Percentiles rank a stretch among this genome's conserved stretches.
These are phyloP conservation scores for Aspergillus oerlinghausenensis DNA, from an alignment of 2,329 filamentous ascomycete genomes.

Conservation along the genomic window DNA sequence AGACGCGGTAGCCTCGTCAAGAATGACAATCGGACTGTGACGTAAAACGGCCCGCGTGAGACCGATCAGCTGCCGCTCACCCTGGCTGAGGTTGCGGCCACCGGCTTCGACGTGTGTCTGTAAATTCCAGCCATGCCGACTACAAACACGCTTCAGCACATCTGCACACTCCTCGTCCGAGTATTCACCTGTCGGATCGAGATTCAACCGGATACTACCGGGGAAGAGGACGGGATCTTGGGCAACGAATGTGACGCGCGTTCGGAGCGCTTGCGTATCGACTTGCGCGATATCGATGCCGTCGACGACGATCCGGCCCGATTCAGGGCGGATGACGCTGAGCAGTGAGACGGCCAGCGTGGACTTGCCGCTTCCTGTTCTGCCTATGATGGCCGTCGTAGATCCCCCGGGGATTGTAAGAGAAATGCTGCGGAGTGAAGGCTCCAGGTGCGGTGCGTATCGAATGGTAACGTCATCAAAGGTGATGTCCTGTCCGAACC, in stretches of 20 bases:
- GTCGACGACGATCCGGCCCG: slow-evolving; percentile 57
- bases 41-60: slow-evolving; percentile 59
- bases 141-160: slow-evolving; percentile 53
- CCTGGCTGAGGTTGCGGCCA: slow-evolving; percentile 60
- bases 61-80: slow-evolving; percentile 62
- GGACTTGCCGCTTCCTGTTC: slow-evolving; percentile 77
- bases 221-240: slow-evolving; percentile 65
- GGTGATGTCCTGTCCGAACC: slow-evolving; percentile 63
- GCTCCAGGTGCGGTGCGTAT: slow-evolving; percentile 73
- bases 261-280: slow-evolving; percentile 55
- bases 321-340: slow-evolving; percentile 50
- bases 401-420: slow-evolving; percentile 74
- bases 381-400: slow-evolving; percentile 73
- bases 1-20: slow-evolving; percentile 63
- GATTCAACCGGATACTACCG: slow-evolving; percentile 57
- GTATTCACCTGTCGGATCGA: slow-evolving; percentile 58
- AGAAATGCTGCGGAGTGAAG: slow-evolving; percentile 63
- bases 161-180: slow-evolving; percentile 50
- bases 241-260: slow-evolving; percentile 61
- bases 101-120: slow-evolving; percentile 55
- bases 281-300: slow-evolving; percentile 57
- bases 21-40: slow-evolving; percentile 57
- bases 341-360: slow-evolving; percentile 64
- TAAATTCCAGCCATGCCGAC: slow-evolving; percentile 53
- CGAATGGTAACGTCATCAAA: slow-evolving; percentile 75